Base-by-base conservation (phyloP, 169 alveolate species). In the Eimeria tenella region DNA sequence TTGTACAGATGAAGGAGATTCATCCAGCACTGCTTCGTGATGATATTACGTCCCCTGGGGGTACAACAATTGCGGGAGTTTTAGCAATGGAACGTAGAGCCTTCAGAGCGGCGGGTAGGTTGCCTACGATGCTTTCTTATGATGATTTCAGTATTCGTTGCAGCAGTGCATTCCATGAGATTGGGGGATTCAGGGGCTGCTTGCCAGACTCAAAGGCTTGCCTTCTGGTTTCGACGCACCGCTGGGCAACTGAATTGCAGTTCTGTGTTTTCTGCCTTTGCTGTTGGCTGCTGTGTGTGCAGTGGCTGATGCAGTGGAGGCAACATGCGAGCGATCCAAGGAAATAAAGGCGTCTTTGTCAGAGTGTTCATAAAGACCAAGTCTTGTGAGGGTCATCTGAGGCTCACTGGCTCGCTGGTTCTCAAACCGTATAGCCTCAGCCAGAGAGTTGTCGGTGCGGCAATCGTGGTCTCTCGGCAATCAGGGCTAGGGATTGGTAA, bases 11-110 rank as follows among this genome's bases (percentile, higher is more conserved):
- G 71, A 73, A 77, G 13, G 56, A 65, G 4, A 23, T 63, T 6
- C 96, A 96, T 55, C 94, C 95, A 4, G 96, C 96, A 4, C 65
- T 84, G 10, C 81, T 96, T 73, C 96, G 94, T 55, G 97, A 96
- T 21, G 95, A 95, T 50, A 93, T 95, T 23, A 90, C 96, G 31
- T 94, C 97, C 9, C 97, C 97, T 5, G 97, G 97, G 17, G 97
- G 97, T 23, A 95, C 95, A 52, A 95, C 97, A 15, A 94, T 95
- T 49, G 95, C 95, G 55, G 97, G 96, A 1, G 90, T 96, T 52
- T 71, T 74, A 56, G 95, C 96, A 42, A 71, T 95, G 74, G 97
- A 96, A 81, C 93, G 94, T 63, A 79, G 93, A 82, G 94, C 95
- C 17, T 90, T 96, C 71, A 88, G 96, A 84, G 92, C 92, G 60